Conservation (phyloP, 2,329 filamentous ascomycete species). For the Colletotrichum limetticola region DNA sequence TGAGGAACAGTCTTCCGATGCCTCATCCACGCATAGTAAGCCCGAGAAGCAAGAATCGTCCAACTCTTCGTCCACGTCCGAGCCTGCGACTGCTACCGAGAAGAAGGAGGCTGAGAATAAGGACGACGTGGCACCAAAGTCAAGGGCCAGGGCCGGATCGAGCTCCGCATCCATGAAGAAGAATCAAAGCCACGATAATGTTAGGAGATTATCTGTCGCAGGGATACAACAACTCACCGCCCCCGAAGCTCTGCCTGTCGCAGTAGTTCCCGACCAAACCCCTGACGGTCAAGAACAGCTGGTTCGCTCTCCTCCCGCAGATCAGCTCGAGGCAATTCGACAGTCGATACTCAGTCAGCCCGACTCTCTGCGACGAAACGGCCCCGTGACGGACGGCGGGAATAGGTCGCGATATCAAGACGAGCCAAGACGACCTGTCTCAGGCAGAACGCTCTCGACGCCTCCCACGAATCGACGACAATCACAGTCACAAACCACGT, state of each 20-base stretch:
- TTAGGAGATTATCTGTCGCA: slow-evolving; percentile 66
- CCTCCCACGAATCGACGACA: slow-evolving; percentile 59
- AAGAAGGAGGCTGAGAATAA: slow-evolving; percentile 5
- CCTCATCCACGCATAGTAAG: slow-evolving; percentile 27
- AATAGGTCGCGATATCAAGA: slow-evolving; percentile 39
- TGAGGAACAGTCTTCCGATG: slow-evolving; percentile 34
- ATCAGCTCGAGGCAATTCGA: slow-evolving; percentile 44
- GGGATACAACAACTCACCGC: slow-evolving; percentile 69
- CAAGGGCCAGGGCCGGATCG: slow-evolving; percentile 21
- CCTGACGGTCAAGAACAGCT: slow-evolving; percentile 51
- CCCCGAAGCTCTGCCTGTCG: slow-evolving; percentile 68
- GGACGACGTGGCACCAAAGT: slow-evolving; percentile 3
- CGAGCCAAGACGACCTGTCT: slow-evolving; percentile 47
- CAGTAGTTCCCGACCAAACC: slow-evolving; percentile 52
- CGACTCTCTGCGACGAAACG: slow-evolving; percentile 41
- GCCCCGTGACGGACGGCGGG: slow-evolving; percentile 40
- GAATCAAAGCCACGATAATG: slow-evolving; percentile 51
- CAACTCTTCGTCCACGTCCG: slow-evolving; percentile 23
- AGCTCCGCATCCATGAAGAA: slow-evolving; percentile 36
- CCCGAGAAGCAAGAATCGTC: slow-evolving; percentile 20
- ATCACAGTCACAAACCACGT: slow-evolving; percentile 43
- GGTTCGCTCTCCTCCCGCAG: slow-evolving; percentile 44
- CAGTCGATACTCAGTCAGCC: slow-evolving; percentile 43
- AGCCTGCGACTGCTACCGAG: slow-evolving; percentile 19
- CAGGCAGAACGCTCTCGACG: slow-evolving; percentile 61